Evolutionary conservation across 306 rosid genomes (phyloP).

Genomic region (Cucurbita pepo): DNA sequence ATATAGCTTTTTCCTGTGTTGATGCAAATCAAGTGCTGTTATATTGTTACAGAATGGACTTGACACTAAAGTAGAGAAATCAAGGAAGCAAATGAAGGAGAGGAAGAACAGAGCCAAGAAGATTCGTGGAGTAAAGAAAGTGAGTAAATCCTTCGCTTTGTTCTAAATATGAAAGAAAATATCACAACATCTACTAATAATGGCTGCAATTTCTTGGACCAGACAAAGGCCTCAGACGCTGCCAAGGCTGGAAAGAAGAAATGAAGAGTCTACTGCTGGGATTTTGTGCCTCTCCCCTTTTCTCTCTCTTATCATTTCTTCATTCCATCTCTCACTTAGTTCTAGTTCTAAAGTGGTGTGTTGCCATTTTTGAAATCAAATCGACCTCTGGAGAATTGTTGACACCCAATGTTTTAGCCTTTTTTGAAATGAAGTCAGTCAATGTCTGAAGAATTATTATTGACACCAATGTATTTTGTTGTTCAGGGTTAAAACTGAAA

Average conservation of each 20-base stretch:
- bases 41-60: constrained; percentile 51
- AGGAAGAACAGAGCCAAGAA: constrained; percentile 82
- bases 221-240: constrained; percentile 53
- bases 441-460: too few relatives aligned
- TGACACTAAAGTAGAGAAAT: constrained; percentile 65
- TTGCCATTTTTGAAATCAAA: background rate
- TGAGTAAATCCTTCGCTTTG: background rate
- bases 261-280: constrained; percentile 19
- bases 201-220: background rate
- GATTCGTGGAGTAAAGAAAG: constrained; percentile 88
- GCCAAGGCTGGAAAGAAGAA: constrained; percentile 81
- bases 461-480: too few relatives aligned
- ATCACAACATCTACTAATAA: background rate
- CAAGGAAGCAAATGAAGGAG: constrained; percentile 88
- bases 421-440: background rate
- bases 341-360: background rate
- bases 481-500: too few relatives aligned
- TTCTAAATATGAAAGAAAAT: background rate
- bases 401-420: background rate
- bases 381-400: background rate
- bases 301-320: background rate
- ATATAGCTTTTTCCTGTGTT: background rate
- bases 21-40: background rate
- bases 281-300: background rate
- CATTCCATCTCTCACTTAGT: background rate